phyloP scores from a whole-genome alignment of 768 basidiomycete genomes.

The Heimioporus sp. region DNA sequence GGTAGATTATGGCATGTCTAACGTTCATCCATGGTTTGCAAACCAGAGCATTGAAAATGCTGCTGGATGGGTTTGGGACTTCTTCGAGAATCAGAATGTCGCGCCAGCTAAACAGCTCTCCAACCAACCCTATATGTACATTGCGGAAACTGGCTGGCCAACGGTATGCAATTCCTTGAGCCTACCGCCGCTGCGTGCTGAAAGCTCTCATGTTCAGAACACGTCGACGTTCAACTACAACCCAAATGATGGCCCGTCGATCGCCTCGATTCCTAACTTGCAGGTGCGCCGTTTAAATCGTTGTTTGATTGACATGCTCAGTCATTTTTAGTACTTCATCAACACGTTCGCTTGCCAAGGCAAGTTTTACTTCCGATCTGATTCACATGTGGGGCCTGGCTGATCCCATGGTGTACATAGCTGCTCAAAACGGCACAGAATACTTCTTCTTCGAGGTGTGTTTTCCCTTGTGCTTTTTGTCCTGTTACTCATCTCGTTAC shows the following conservation, averaged over 20 bases:
- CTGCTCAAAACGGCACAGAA: slow-evolving; percentile 74
- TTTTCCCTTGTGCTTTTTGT: slow-evolving; percentile 2
- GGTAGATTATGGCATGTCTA: slow-evolving; percentile 81
- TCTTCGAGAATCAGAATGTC: slow-evolving; percentile 72
- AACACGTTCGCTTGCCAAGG: slow-evolving; percentile 77
- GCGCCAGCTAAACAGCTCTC: slow-evolving; percentile 49
- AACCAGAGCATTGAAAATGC: slow-evolving; percentile 62
- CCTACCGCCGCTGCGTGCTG: not conserved
- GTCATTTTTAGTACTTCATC: slow-evolving; percentile 61
- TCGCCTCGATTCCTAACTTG: slow-evolving; percentile 58
- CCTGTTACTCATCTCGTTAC: not conserved
- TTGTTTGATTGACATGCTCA: slow-evolving; percentile 4
- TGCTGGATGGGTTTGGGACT: slow-evolving; percentile 78
- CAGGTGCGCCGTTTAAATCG: slow-evolving; percentile 37
- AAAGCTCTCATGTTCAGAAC: slow-evolving; percentile 35
- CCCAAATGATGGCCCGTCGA: slow-evolving; percentile 65
- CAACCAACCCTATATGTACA: slow-evolving; percentile 80
- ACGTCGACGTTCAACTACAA: slow-evolving; percentile 55
- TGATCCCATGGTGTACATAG: slow-evolving; percentile 26
- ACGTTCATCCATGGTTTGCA: slow-evolving; percentile 96
- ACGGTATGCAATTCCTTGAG: slow-evolving; percentile 43
- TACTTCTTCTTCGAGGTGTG: slow-evolving; percentile 87
- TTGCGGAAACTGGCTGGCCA: slow-evolving; percentile 94
- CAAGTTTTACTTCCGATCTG: slow-evolving; percentile 1
- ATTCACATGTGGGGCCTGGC: not conserved